A percentile compares a stretch with the other conserved stretches of the same genome.
Conservation (phyloP, 139 green algal species). For the Nannochloris sp. region DNA sequence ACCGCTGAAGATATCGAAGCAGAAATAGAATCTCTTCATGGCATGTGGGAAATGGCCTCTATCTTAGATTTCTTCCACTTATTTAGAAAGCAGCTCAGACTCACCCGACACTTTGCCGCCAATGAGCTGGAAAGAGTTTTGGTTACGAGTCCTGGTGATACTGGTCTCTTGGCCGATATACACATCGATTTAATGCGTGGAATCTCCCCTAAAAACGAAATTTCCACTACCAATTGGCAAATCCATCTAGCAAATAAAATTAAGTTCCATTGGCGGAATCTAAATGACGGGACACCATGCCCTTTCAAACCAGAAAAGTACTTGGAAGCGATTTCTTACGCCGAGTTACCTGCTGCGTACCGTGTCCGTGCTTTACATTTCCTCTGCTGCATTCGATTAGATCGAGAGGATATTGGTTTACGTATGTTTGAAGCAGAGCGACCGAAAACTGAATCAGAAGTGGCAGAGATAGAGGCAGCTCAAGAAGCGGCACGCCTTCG, state of each 20-base stretch:
- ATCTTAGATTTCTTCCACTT: conserved; percentile 28
- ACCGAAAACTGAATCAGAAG: conserved; percentile 1
- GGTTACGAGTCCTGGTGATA: conserved; percentile 10
- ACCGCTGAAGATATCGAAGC: conserved; percentile 8
- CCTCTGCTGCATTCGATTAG: conserved; percentile 22
- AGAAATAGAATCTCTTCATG: conserved; percentile 13
- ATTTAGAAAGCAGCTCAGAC: conserved; percentile 24
- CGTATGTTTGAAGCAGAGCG: conserved; percentile 5
- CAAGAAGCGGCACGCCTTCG: neutral
- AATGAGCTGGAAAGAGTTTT: conserved; percentile 34
- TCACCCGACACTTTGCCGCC: conserved; percentile 11
- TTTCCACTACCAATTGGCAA: conserved; percentile 15
- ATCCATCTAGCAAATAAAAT: conserved; percentile 36
- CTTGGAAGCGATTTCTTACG: conserved; percentile 20
- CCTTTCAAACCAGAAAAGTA: conserved; percentile 38
- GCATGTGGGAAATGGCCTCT: conserved; percentile 41
- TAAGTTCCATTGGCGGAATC: conserved; percentile 26
- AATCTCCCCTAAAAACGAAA: conserved; percentile 25
- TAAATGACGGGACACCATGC: conserved; percentile 16
- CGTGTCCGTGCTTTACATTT: conserved; percentile 29
- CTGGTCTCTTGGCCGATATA: conserved; percentile 30
- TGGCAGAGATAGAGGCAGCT: conserved; percentile 1
- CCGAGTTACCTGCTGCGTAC: neutral
- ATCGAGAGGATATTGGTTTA: conserved; percentile 25
- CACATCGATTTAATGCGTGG: conserved; percentile 32